Percentiles rank a stretch among this genome's conserved stretches.
phyloP scores from a whole-genome alignment of 2,329 filamentous ascomycete genomes.

The Neofusicoccum cordaticola region DNA sequence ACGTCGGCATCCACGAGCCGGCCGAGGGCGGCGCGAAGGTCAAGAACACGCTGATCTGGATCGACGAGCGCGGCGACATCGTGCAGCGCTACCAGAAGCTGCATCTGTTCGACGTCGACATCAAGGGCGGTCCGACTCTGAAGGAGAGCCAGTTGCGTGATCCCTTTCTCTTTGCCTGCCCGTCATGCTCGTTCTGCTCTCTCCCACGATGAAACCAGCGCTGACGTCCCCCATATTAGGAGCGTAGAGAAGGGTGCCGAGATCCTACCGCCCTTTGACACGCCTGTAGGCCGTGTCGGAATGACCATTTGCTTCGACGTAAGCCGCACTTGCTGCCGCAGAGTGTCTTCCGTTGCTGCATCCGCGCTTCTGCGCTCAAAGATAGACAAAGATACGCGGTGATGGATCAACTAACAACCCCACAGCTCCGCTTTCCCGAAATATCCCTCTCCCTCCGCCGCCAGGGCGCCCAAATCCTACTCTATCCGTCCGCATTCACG shows the following conservation, averaged over 20 bases:
- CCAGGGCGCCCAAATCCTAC: slow-evolving; percentile 69
- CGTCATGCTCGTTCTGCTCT: not conserved
- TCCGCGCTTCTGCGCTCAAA: not conserved
- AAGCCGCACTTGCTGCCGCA: slow-evolving; percentile 20
- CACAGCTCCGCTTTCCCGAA: slow-evolving; percentile 72
- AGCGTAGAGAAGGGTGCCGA: slow-evolving; percentile 66
- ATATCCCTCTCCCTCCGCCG: slow-evolving; percentile 64
- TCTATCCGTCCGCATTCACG: slow-evolving; percentile 90
- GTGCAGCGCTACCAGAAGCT: slow-evolving; percentile 77
- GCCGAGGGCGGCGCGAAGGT: slow-evolving; percentile 51
- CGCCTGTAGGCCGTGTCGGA: slow-evolving; percentile 71
- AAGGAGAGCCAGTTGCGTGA: slow-evolving; percentile 54
- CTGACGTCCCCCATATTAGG: not conserved
- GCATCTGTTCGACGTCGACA: slow-evolving; percentile 78
- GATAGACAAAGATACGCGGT: not conserved
- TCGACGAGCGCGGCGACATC: slow-evolving; percentile 59
- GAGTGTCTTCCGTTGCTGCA: not conserved
- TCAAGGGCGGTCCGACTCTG: slow-evolving; percentile 56
- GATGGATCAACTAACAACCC: not conserved
- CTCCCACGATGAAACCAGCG: not conserved
- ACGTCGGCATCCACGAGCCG: slow-evolving; percentile 84
- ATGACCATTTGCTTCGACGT: slow-evolving; percentile 85
- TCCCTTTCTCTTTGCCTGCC: slow-evolving; percentile 19
- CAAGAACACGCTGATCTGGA: slow-evolving; percentile 66
- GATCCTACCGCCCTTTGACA: slow-evolving; percentile 69